Percentiles rank a stretch among this genome's conserved stretches.
Evolutionary conservation across 1,139 yeast genomes (phyloP).

Genomic region (Kodamaea ohmeri): DNA sequence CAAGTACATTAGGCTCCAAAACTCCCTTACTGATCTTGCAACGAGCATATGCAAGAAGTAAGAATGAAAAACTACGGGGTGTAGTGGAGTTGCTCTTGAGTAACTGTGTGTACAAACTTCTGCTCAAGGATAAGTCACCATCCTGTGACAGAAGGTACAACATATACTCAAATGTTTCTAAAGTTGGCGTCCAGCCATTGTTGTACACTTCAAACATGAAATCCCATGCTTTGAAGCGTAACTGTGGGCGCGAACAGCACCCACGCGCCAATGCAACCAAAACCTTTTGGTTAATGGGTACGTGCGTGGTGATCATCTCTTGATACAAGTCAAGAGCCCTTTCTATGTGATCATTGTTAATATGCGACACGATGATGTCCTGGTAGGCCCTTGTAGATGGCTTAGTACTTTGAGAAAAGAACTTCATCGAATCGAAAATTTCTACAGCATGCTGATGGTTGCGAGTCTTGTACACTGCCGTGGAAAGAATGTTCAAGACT

Average conservation of each 20-base stretch:
- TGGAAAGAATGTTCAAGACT: slow-evolving; percentile 63
- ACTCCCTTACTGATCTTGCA: slow-evolving; percentile 18
- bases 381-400: slow-evolving; percentile 72
- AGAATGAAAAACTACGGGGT: slow-evolving; percentile 47
- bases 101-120: slow-evolving; percentile 67
- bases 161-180: slow-evolving; percentile 62
- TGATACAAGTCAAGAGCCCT: slow-evolving; percentile 72
- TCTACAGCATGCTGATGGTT: slow-evolving; percentile 64
- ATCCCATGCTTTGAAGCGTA: slow-evolving; percentile 69
- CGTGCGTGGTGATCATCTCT: slow-evolving; percentile 51
- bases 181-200: slow-evolving; percentile 46
- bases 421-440: slow-evolving; percentile 83
- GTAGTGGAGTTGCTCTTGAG: slow-evolving; percentile 41
- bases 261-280: slow-evolving; percentile 69
- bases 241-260: slow-evolving; percentile 54
- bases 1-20: slow-evolving; percentile 36
- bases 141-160: slow-evolving; percentile 72
- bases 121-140: slow-evolving; percentile 71
- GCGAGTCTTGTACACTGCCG: slow-evolving; percentile 55
- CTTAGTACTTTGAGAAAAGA: slow-evolving; percentile 57
- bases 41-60: slow-evolving; percentile 57
- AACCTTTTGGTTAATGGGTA: slow-evolving; percentile 43
- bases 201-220: slow-evolving; percentile 67
- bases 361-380: slow-evolving; percentile 65
- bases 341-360: slow-evolving; percentile 61